Base-by-base conservation (phyloP, 805 yeast species). In the Lipomyces spencermartinsiae region DNA sequence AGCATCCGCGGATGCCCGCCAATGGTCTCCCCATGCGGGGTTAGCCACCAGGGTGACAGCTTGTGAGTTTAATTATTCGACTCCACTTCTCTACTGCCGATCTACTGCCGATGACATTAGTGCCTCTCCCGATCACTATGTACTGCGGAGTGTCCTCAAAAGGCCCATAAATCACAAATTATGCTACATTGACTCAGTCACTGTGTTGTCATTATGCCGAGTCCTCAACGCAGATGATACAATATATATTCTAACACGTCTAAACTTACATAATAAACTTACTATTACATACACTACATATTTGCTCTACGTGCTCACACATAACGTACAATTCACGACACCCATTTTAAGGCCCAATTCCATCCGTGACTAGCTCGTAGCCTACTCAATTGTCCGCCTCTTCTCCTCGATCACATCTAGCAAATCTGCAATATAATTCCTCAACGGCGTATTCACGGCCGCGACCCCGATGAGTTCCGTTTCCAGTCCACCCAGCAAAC, bases 391-490 rank as follows among this genome's bases (percentile, higher is more conserved):
- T 4, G 66, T 62, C 4, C 66, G 63, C 29, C 61, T 59, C 34
- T 63, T 56, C 39, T 63, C 69, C 16, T 59, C 66, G n/a, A 62
- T 55, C 25, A 63, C 58, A 53, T 71, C 73, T 33, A 73, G 66
- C 19, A 73, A 33, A 43, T 73, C 75, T 14, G 64, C 67, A 37
- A 71, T 61, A 60, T 73, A 73, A 31, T 64, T 55, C 25, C 73
- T 65, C 62, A 73, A 39, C 19, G 74, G 65, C 46, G 55, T 62
- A 61, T 72, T 72, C 14, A 72, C 63, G 2, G 74, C 74, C n/a
- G 74, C 75, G 4, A 71, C 73, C 8, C 66, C 67, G 22, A 64
- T 56, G n/a, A 73, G 31, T 5, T 51, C 63, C n/a, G 51, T 66
- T 29, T 63, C 72, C 10, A 68, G 65, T 3, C 71, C 74, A 56